Evolutionary conservation across 73 alveolate species (phyloP).

Genomic region (Paramecium octaurelia): DNA sequence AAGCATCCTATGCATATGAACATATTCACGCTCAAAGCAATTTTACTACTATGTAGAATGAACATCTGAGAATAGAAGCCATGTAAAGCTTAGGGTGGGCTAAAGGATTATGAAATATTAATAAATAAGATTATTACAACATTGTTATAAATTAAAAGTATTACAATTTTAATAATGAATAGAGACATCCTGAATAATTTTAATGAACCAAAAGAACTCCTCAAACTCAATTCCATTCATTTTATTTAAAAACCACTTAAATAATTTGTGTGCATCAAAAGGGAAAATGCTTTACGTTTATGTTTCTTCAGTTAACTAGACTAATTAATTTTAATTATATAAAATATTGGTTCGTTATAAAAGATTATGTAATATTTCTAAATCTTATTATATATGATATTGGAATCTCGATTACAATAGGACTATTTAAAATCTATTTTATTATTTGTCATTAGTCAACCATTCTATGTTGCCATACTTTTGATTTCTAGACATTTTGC

Average conservation of each 20-base stretch:
- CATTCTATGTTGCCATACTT: neutral
- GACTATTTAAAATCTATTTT: neutral
- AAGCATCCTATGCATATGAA: conserved; percentile 42
- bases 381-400: neutral
- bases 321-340: neutral
- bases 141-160: neutral
- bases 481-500: neutral
- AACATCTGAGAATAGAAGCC: neutral
- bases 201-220: too few relatives aligned
- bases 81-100: neutral
- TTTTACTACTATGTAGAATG: neutral
- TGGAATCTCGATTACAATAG: neutral
- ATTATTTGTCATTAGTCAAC: neutral
- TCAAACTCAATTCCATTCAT: neutral
- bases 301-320: neutral
- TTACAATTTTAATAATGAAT: too few relatives aligned
- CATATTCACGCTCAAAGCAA: neutral
- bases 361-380: neutral
- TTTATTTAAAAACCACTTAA: neutral
- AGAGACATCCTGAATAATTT: too few relatives aligned
- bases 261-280: neutral
- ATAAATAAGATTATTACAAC: neutral
- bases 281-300: too few relatives aligned
- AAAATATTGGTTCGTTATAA: neutral
- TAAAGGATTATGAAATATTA: neutral